These are phyloP conservation scores for Monascus ruber DNA, from an alignment of 2,329 filamentous ascomycete genomes.

Conservation along the genomic window DNA sequence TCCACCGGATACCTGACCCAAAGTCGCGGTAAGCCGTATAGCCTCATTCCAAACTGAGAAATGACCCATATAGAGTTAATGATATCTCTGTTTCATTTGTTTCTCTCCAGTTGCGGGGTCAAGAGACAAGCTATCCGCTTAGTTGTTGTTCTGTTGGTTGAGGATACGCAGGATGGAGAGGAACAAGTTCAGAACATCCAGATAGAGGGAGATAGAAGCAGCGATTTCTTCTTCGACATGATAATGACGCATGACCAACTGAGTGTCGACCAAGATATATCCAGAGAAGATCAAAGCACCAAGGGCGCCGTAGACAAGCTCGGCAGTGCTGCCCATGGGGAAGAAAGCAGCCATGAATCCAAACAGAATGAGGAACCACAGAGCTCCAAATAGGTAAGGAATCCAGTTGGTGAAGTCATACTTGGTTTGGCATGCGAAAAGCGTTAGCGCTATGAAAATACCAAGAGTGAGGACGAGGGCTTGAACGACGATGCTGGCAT, in stretches of 20 bases:
- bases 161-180: slow-evolving; percentile 88
- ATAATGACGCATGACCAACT: slow-evolving; percentile 88
- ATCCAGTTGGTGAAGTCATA: slow-evolving; percentile 98
- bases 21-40: no score
- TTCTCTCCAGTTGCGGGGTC: no score
- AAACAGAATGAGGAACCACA: slow-evolving; percentile 87
- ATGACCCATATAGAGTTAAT: no score
- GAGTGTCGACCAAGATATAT: slow-evolving; percentile 94
- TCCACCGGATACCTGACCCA: no score
- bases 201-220: slow-evolving; percentile 84
- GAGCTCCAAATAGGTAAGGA: slow-evolving; percentile 80
- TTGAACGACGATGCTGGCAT: slow-evolving; percentile 72
- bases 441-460: slow-evolving; percentile 52
- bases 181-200: slow-evolving; percentile 96
- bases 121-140: slow-evolving; percentile 15
- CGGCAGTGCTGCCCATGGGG: slow-evolving; percentile 61
- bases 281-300: slow-evolving; percentile 81
- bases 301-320: slow-evolving; percentile 73
- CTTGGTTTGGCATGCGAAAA: slow-evolving; percentile 93
- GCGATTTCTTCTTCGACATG: slow-evolving; percentile 98
- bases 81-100: no score
- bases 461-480: slow-evolving; percentile 73
- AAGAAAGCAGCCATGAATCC: slow-evolving; percentile 89
- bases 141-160: slow-evolving; percentile 94
- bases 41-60: no score